Evolutionary conservation across 208 protist species (phyloP).

Genomic region (Crithidia fasciculata): DNA sequence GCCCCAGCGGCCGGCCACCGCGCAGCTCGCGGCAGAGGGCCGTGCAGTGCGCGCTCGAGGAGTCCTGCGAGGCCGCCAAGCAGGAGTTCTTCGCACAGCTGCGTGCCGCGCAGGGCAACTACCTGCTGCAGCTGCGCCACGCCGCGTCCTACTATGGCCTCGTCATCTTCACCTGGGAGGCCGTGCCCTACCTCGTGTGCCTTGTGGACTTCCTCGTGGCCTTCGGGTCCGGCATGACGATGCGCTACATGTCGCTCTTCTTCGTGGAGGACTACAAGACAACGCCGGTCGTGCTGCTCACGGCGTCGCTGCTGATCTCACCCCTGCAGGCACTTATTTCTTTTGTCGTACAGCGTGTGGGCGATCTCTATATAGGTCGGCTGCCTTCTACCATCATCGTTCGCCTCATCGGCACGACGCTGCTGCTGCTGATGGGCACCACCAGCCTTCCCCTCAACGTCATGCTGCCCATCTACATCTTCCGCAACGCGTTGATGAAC

Average conservation of each 20-base stretch:
- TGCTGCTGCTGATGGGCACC: conserved; percentile 38
- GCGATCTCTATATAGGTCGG: conserved; percentile 27
- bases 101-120: conserved; percentile 2
- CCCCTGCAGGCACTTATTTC: conserved; percentile 24
- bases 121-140: background rate
- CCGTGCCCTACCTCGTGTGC: conserved; percentile 61
- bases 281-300: conserved; percentile 31
- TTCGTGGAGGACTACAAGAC: conserved; percentile 44
- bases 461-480: conserved; percentile 39
- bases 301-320: conserved; percentile 24
- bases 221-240: conserved; percentile 55
- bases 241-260: conserved; percentile 55
- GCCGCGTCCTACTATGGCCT: background rate
- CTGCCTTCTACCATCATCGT: conserved; percentile 40
- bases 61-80: conserved; percentile 4
- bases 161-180: conserved; percentile 19
- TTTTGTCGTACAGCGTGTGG: conserved; percentile 22
- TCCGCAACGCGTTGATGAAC: conserved; percentile 63
- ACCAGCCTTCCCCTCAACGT: conserved; percentile 25
- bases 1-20: conserved; percentile 7
- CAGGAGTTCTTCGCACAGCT: conserved; percentile 13
- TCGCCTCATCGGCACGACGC: conserved; percentile 41
- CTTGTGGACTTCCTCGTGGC: conserved; percentile 50
- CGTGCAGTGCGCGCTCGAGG: conserved; percentile 22
- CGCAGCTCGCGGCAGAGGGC: conserved; percentile 12